Base-by-base conservation (phyloP, 768 basidiomycete genomes). In the Tylopilus subfusipes region DNA sequence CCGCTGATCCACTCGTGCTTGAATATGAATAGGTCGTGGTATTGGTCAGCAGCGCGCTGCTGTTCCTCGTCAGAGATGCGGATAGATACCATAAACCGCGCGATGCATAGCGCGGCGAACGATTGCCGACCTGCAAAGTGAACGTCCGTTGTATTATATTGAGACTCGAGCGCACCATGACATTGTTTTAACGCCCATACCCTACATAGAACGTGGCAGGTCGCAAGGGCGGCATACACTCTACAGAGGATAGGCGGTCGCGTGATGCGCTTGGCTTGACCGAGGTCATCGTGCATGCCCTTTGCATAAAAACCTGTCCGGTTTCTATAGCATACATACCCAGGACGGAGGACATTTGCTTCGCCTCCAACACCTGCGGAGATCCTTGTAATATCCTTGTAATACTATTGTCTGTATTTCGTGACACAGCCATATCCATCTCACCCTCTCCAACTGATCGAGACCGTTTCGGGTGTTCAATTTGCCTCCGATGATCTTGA, bases 31-130 rank as follows among this genome's bases (percentile, higher is more conserved):
- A 70, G 67, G 56, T 46, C 19, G 42, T 57, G n/a, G 50, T 62
- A 4, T 18, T 62, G 16, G 13, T 61, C 27, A 61, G 64, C n/a
- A 38, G 54, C n/a, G 52, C 42, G 13, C 39, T 57, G 24, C 38
- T 68, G 9, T 54, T 70, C 55, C 56, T 68, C 25, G 42, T 70
- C 46, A 61, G 59, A 53, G 68, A 68, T 5, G 42, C 25, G 11
- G 68, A 68, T 30, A 43, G 53, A 27, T 60, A 65, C 46, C 55
- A 38, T 36, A 48, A 48, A 2, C 34, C 48, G 19, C 25, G n/a
- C 11, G 55, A 59, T 64, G 22, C 29, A 12, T 62, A 27, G 24
- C 27, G 6, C 25, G 25, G 10, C 24, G n/a, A 22, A 13, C 14
- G 11, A 42, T 16, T 7, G 13, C 29, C 8, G 11, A 38, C 9